Evolutionary conservation across 768 basidiomycete genomes (phyloP).

Genomic region (Amanita exitialis): DNA sequence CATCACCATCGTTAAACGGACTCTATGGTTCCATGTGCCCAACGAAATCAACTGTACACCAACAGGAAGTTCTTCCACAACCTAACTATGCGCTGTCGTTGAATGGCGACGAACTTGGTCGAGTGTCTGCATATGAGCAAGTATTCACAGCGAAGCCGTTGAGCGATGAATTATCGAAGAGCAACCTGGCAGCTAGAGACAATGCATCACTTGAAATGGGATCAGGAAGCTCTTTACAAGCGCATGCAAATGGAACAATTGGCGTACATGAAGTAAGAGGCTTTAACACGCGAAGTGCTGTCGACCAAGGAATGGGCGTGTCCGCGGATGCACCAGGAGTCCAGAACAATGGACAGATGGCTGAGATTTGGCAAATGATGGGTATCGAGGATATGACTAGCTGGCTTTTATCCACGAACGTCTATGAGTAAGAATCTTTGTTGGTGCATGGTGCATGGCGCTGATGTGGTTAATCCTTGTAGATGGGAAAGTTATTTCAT

Average conservation of each 20-base stretch:
- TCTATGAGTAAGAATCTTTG: not conserved
- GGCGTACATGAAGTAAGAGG: too few relatives aligned
- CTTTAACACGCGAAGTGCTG: too few relatives aligned
- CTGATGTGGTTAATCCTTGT: slow-evolving; percentile 14
- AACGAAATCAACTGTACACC: not conserved
- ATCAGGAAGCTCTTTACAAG: too few relatives aligned
- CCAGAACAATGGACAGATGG: slow-evolving; percentile 11
- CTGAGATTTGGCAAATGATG: slow-evolving; percentile 19
- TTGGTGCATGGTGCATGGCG: slow-evolving; percentile 8
- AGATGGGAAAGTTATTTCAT: slow-evolving; percentile 30
- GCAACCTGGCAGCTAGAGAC: not conserved
- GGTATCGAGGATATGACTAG: slow-evolving; percentile 45
- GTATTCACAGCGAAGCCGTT: slow-evolving; percentile 21
- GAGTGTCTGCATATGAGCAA: slow-evolving; percentile 37
- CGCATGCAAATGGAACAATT: too few relatives aligned
- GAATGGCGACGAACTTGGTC: slow-evolving; percentile 47
- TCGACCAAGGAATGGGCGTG: too few relatives aligned
- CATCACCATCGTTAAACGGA: not conserved
- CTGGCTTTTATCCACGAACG: slow-evolving; percentile 54
- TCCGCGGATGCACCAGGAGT: not conserved
- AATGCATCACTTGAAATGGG: too few relatives aligned
- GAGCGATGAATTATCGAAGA: not conserved
- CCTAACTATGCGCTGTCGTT: slow-evolving; percentile 34
- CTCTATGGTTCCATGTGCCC: not conserved
- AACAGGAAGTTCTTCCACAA: not conserved